Base-by-base conservation (phyloP, 345 rosid genomes). In the Raphanus raphanistrum region DNA sequence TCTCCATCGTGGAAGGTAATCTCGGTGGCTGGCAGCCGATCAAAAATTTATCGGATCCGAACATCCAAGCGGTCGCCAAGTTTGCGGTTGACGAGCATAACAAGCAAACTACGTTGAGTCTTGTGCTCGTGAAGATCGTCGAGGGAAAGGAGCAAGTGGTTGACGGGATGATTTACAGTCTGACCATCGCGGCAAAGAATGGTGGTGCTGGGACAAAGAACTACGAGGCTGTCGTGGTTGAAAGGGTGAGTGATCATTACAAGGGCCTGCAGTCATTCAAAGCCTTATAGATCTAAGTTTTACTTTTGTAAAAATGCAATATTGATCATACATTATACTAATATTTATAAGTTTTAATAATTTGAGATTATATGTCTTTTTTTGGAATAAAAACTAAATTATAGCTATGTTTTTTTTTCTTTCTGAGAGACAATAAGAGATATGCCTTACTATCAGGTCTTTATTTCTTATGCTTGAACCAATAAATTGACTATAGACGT, bases 121-220 rank as follows among this genome's bases (percentile, higher is more conserved):
- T 91, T 55, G 62, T 48, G 72, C 74, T 71, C 63, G 31, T 13
- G 71, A 77, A 50, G 35, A 75, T 89, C 12, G 78, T 80, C 9
- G 32, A 60, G n/a, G 94, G 92, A 29, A 86, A 85, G 68, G 3
- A 21, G 1, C 88, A 91, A 82, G 85, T 86, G 27, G 91, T 90
- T 3, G 1, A 85, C 0, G 97, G 94, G 1, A 79, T 0, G 1
- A 89, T 84, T 25, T 91, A 91, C 43, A 69, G 74, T 75, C 86
- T 91, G 21, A 68, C 43, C 13, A n/a, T 88, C 64, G 72, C 71
- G 12, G 89, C 76, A 4, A 78, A 72, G 76, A 55, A 11, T 61
- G 76, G 68, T 0, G 60, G 58, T 11, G 58, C 27, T 12, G 28
- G 10, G 13, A 8, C 32, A 2, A 74, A 55, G 72, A 71, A 66